phyloP scores from a whole-genome alignment of 371 early-diverging fungal genomes.

The Mucor circinelloides region DNA sequence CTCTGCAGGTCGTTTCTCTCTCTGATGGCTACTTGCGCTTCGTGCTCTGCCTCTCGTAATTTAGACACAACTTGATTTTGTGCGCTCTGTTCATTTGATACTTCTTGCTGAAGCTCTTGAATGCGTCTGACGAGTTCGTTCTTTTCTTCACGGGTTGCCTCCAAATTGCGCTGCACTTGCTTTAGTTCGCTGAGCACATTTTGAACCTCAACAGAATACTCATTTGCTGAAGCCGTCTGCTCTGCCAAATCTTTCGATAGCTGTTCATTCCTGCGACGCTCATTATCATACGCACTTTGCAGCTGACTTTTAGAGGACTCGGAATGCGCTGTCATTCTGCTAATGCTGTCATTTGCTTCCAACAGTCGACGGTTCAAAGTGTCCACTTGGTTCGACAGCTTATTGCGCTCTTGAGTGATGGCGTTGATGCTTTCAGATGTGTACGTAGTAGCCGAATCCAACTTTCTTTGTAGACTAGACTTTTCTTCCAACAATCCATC shows the following conservation, averaged over 20 bases:
- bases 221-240: background rate
- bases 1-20: background rate
- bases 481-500: background rate
- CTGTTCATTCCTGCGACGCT: background rate
- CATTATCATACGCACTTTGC: background rate
- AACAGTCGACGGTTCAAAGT: background rate
- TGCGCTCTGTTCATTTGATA: background rate
- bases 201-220: background rate
- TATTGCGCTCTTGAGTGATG: background rate
- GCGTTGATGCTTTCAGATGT: background rate
- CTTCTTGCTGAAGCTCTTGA: background rate
- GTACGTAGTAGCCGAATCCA: background rate
- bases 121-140: background rate
- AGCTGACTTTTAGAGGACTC: background rate
- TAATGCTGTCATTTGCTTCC: background rate
- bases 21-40: background rate
- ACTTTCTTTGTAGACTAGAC: background rate
- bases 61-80: too few relatives aligned
- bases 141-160: background rate
- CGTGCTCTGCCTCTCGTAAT: background rate
- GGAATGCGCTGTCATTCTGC: background rate
- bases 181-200: background rate
- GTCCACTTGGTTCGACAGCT: background rate
- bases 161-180: background rate
- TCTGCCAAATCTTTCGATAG: background rate